These are phyloP conservation scores for Paraurostyla sp. DNA, from an alignment of 73 alveolate genomes.

Conservation along the genomic window DNA sequence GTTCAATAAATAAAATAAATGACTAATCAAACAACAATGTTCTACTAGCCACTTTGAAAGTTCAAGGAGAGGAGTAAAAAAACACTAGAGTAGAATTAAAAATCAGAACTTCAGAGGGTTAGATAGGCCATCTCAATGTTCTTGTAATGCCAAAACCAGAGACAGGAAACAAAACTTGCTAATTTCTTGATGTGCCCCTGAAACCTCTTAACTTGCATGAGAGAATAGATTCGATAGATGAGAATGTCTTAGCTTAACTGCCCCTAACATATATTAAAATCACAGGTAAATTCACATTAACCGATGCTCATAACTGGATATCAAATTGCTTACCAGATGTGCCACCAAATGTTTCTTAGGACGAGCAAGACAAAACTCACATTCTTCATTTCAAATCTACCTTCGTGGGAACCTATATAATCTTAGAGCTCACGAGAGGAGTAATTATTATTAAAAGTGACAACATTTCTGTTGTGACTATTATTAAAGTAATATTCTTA, in stretches of 20 bases:
- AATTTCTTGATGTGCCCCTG: constrained; percentile 61
- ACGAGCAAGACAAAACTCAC: constrained; percentile 23
- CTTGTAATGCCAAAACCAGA: constrained; percentile 56
- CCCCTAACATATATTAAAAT: constrained; percentile 39
- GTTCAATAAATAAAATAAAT: constrained; percentile 26
- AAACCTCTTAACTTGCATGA: constrained; percentile 71
- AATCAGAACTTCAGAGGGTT: constrained; percentile 75
- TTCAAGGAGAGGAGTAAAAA: constrained; percentile 10
- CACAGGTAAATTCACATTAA: constrained; percentile 60
- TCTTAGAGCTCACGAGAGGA: constrained; percentile 29
- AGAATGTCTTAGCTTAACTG: not conserved
- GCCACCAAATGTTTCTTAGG: constrained; percentile 54
- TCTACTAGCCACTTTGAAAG: constrained; percentile 40
- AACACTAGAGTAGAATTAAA: constrained; percentile 51
- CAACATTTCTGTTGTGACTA: constrained; percentile 72
- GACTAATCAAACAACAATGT: constrained; percentile 36
- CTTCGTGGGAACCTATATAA: constrained; percentile 61
- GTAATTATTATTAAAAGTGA: constrained; percentile 12
- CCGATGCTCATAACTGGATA: constrained; percentile 66
- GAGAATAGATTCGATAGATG: constrained; percentile 21
- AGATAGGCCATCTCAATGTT: constrained; percentile 61
- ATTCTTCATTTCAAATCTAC: constrained; percentile 56
- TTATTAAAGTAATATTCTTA: constrained; percentile 37
- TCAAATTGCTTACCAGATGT: constrained; percentile 70
- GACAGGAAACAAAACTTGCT: constrained; percentile 17